Percentiles rank a stretch among this genome's conserved stretches.
Conservation (phyloP, 257 asterid species). For the Nicotiana noctiflora region DNA sequence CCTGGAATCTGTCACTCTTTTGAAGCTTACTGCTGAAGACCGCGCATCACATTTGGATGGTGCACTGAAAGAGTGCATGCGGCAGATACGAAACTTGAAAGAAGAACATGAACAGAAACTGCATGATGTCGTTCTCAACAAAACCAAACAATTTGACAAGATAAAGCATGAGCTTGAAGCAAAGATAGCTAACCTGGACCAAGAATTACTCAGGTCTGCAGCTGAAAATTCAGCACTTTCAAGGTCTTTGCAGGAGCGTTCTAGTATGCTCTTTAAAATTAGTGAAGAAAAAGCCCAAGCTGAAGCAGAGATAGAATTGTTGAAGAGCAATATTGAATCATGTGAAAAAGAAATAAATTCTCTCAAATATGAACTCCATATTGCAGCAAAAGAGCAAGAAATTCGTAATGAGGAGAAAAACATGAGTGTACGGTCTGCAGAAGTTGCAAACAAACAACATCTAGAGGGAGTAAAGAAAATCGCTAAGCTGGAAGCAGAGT, state of each 20-base stretch:
- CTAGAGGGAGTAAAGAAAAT: constrained; percentile 86
- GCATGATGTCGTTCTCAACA: constrained; percentile 59
- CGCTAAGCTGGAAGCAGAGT: constrained; percentile 87
- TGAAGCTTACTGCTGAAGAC: constrained; percentile 92
- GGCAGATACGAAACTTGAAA: constrained; percentile 78
- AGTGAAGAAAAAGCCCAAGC: constrained; percentile 82
- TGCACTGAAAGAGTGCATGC: constrained; percentile 95
- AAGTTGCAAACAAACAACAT: constrained; percentile 81
- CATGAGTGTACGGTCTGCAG: constrained; percentile 83
- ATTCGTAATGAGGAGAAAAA: constrained; percentile 91
- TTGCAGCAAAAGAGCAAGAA: constrained; percentile 75
- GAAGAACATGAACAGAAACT: constrained; percentile 77
- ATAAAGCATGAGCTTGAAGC: constrained; percentile 75
- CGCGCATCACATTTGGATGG: constrained; percentile 85
- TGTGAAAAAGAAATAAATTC: constrained; percentile 75
- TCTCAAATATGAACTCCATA: constrained; percentile 73
- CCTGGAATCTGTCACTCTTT: constrained; percentile 86
- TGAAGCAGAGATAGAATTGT: constrained; percentile 59
- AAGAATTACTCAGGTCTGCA: constrained; percentile 63
- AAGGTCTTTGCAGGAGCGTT: constrained; percentile 87
- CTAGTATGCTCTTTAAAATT: constrained; percentile 69
- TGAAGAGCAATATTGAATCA: constrained; percentile 58
- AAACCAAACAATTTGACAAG: constrained; percentile 66
- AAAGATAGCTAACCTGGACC: constrained; percentile 55
- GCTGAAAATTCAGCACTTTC: constrained; percentile 76